Conservation (phyloP, 352 stramenopile genomes). For the Pythium plurisporium region DNA sequence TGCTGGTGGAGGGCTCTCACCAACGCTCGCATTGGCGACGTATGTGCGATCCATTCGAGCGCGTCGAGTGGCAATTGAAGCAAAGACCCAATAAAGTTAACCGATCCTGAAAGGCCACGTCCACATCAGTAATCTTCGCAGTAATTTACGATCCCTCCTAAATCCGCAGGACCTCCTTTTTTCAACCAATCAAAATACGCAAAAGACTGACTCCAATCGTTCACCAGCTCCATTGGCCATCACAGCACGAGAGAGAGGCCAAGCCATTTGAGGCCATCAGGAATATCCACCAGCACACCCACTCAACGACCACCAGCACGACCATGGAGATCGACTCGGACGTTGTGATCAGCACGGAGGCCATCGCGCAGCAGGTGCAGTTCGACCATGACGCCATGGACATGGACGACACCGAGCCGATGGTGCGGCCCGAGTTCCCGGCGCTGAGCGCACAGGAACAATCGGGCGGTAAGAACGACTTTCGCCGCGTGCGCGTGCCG, state of each 20-base stretch:
- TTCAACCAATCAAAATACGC: conserved; percentile 18
- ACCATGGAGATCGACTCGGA: conserved; percentile 75
- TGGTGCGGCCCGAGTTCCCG: conserved; percentile 62
- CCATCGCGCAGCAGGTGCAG: conserved; percentile 52
- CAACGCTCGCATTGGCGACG: conserved; percentile 26
- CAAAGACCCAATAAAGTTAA: conserved; percentile 18
- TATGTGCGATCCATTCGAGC: conserved; percentile 9
- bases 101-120: conserved; percentile 8
- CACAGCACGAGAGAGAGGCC: background rate
- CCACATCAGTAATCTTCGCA: background rate
- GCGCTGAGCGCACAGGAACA: conserved; percentile 72
- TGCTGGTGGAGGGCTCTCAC: conserved; percentile 26
- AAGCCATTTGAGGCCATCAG: conserved; percentile 13
- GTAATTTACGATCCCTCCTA: conserved; percentile 7
- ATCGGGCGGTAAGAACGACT: conserved; percentile 91
- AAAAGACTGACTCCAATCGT: conserved; percentile 26
- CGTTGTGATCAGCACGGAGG: conserved; percentile 49
- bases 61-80: background rate
- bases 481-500: conserved; percentile 94
- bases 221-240: conserved; percentile 21
- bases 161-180: background rate
- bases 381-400: conserved; percentile 48
- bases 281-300: background rate
- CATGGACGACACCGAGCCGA: conserved; percentile 40
- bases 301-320: background rate